These are phyloP conservation scores for Euphorbia peplus DNA, from an alignment of 345 rosid genomes.

Conservation along the genomic window DNA sequence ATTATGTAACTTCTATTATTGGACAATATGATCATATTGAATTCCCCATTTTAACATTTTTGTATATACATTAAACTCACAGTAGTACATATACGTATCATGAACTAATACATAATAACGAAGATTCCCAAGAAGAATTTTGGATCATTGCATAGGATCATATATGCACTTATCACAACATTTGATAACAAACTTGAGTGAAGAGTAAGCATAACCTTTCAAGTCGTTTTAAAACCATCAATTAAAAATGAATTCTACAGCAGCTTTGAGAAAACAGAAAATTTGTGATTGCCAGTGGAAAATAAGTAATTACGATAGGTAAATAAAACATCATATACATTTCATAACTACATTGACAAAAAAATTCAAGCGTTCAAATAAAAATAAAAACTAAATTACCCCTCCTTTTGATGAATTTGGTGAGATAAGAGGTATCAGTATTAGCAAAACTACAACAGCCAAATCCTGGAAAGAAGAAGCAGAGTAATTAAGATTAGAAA, in stretches of 20 bases:
- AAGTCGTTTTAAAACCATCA: conserved; percentile 1
- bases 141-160: neutral
- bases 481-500: conserved; percentile 3
- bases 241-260: neutral
- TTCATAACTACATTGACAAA: neutral
- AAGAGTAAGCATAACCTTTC: neutral
- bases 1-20: neutral
- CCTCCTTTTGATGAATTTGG: conserved; percentile 99
- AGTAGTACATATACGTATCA: neutral
- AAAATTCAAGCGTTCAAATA: conserved; percentile 13
- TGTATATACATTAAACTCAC: neutral
- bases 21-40: neutral
- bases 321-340: neutral
- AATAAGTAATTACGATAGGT: neutral
- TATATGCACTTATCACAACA: neutral
- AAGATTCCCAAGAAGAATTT: neutral
- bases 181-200: neutral
- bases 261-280: neutral
- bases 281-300: neutral
- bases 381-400: conserved; percentile 46
- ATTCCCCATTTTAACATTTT: neutral
- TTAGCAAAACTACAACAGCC: conserved; percentile 95
- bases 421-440: conserved; percentile 96
- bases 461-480: conserved; percentile 63
- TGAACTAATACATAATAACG: neutral